Conservation (phyloP, 2,329 filamentous ascomycete species). For the Xylariaceae sp. region DNA sequence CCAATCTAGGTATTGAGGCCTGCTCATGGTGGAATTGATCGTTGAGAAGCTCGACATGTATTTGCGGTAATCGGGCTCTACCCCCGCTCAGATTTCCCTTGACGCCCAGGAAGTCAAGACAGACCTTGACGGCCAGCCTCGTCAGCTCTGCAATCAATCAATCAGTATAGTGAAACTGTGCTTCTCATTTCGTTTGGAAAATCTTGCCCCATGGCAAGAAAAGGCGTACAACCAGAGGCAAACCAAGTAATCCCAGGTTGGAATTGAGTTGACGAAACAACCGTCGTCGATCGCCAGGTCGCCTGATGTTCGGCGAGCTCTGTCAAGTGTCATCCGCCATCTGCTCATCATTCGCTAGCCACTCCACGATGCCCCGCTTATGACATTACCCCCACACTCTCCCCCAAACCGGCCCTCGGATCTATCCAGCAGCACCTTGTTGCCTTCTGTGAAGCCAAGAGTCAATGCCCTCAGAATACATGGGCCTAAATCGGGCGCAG, state of each 20-base stretch:
- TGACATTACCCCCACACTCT: conserved; percentile 14
- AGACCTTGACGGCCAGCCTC: conserved; percentile 5
- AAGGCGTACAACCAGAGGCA: conserved; percentile 14
- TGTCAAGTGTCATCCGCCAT: conserved; percentile 16
- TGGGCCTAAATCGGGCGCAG: conserved; percentile 13
- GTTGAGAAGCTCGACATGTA: neutral
- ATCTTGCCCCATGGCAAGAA: neutral
- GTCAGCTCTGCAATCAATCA: neutral
- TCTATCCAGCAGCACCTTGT: neutral
- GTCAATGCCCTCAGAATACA: conserved; percentile 11
- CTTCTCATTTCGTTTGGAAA: conserved; percentile 16
- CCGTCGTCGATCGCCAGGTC: conserved; percentile 23
- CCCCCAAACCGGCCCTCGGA: no score
- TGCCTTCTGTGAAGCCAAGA: conserved; percentile 11
- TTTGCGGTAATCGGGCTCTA: neutral
- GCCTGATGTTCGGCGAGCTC: conserved; percentile 27
- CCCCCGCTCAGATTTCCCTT: neutral
- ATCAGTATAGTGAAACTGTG: conserved; percentile 4
- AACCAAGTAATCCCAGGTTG: conserved; percentile 7
- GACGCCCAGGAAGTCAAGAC: conserved; percentile 1
- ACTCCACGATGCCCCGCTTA: conserved; percentile 27
- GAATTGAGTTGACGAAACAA: conserved; percentile 17
- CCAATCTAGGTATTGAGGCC: neutral
- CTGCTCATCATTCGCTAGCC: conserved; percentile 30
- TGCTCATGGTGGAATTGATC: neutral